Evolutionary conservation across 73 alveolate genomes (phyloP), one percentile per base, ranked within the genome.

Genomic region (Uronychia binucleata): DNA sequence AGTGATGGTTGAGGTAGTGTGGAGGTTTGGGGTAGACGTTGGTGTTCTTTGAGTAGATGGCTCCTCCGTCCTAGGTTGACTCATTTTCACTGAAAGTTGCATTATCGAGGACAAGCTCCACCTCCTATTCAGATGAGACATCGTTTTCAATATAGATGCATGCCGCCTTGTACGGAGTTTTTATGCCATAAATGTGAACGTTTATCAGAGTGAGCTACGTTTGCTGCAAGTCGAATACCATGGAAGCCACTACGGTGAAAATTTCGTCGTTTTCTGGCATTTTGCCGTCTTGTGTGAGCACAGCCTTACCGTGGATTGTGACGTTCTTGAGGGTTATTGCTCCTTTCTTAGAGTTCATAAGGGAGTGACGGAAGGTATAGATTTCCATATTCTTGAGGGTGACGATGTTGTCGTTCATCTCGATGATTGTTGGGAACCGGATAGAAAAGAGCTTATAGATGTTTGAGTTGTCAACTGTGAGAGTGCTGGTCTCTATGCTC

Each of bases 281-380:
- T 19, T 46, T 46, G 5, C 67, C 67, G 19, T 46, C 67, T 46
- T 46, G n/a, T n/a, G n/a, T n/a, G n/a, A n/a, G n/a, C n/a, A n/a
- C n/a, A 1, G 81, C 91, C 25, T 80, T 31, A 8, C 76, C 81
- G 58, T 84, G 77, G 57, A 85, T 83, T n/a, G 81, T 79, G 27
- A 85, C 34, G 78, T 13, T 19, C 5, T 46, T 46, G 19, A 46
- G n/a, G 5, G 67, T 46, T 5, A 46, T 46, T 11, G 67, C 5
- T 11, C 67, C 67, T 46, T 46, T 46, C 19, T 46, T 46, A 11
- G 5, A 46, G 67, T 19, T 46, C n/a, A 46, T 46, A 19, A 46
- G 67, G 19, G 67, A 46, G 67, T 46, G 67, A 5, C 67, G 5
- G 67, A 46, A 46, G 67, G 5, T 46, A 19, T 46, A 19, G 67